phyloP scores from a whole-genome alignment of 495 filamentous ascomycete genomes.

The Annulohypoxylon maeteangense region DNA sequence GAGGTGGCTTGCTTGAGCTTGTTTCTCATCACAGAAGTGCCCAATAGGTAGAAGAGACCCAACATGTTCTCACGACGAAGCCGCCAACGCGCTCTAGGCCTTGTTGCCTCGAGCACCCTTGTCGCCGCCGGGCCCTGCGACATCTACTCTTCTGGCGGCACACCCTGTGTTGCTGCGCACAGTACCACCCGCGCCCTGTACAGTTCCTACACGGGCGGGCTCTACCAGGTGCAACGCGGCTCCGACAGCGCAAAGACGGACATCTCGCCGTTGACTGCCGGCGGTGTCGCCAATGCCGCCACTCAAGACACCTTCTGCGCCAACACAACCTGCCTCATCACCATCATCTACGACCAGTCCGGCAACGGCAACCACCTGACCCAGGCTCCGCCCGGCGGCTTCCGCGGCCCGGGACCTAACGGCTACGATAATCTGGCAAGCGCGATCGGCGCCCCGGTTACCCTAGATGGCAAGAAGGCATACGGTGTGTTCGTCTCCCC shows the following conservation, averaged over 20 bases:
- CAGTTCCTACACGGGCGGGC: neutral
- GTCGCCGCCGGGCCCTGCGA: constrained; percentile 1
- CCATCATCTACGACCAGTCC: constrained; percentile 7
- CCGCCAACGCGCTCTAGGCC: constrained; percentile 6
- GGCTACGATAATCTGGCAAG: constrained; percentile 1
- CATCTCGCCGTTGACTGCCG: neutral
- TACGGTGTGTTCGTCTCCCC: constrained; percentile 3
- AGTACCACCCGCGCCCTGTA: constrained; percentile 7
- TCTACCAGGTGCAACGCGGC: constrained; percentile 6
- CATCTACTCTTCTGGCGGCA: constrained; percentile 1
- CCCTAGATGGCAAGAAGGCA: neutral
- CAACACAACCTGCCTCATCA: constrained; percentile 9
- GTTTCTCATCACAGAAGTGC: constrained; percentile 8
- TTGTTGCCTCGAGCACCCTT: constrained; percentile 4
- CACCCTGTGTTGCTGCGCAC: neutral
- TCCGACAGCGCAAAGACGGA: neutral
- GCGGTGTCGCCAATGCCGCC: constrained; percentile 1
- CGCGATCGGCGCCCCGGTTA: constrained; percentile 1
- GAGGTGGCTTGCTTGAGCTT: neutral
- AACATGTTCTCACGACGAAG: constrained; percentile 5
- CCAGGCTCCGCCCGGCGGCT: neutral
- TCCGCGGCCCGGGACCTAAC: neutral
- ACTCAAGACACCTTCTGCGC: constrained; percentile 3
- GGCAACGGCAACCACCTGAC: constrained; percentile 3
- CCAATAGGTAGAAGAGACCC: neutral